phyloP scores from a whole-genome alignment of 768 basidiomycete species.

The Kwoniella dendrophila region DNA sequence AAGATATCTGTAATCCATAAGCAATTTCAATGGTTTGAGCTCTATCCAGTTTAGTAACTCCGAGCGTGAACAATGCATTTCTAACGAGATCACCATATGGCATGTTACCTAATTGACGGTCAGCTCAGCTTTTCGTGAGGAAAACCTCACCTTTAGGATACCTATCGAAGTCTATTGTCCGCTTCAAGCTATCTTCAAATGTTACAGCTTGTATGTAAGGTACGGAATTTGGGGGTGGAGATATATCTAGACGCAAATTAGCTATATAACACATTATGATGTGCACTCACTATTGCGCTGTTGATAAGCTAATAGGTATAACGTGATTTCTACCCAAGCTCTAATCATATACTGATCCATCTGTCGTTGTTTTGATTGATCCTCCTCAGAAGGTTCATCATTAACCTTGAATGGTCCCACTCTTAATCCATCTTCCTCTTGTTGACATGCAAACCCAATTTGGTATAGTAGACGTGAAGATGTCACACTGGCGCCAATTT shows the following conservation, averaged over 20 bases:
- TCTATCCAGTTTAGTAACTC: constrained; percentile 29
- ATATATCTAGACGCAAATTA: too few relatives aligned
- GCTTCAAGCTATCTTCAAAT: constrained; percentile 18
- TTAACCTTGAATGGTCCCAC: constrained; percentile 37
- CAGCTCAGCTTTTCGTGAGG: background rate
- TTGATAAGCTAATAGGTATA: constrained; percentile 27
- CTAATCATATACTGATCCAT: constrained; percentile 49
- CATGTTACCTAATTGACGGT: background rate
- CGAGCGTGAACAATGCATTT: constrained; percentile 23
- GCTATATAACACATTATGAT: too few relatives aligned
- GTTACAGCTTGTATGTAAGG: background rate
- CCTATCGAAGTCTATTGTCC: constrained; percentile 10
- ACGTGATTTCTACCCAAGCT: constrained; percentile 43
- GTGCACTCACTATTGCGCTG: constrained; percentile 25
- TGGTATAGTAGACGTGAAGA: constrained; percentile 29
- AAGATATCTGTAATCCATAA: constrained; percentile 36
- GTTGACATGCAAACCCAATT: constrained; percentile 46
- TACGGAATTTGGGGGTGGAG: too few relatives aligned
- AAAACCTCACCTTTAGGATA: constrained; percentile 32
- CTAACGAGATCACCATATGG: constrained; percentile 14
- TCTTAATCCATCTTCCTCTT: constrained; percentile 34
- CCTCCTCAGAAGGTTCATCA: constrained; percentile 23
- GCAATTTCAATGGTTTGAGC: constrained; percentile 33
- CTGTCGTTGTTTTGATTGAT: constrained; percentile 24
- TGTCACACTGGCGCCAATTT: constrained; percentile 29